phyloP scores from a whole-genome alignment of 73 alveolate genomes.

The Tetrahymena thermophila region DNA sequence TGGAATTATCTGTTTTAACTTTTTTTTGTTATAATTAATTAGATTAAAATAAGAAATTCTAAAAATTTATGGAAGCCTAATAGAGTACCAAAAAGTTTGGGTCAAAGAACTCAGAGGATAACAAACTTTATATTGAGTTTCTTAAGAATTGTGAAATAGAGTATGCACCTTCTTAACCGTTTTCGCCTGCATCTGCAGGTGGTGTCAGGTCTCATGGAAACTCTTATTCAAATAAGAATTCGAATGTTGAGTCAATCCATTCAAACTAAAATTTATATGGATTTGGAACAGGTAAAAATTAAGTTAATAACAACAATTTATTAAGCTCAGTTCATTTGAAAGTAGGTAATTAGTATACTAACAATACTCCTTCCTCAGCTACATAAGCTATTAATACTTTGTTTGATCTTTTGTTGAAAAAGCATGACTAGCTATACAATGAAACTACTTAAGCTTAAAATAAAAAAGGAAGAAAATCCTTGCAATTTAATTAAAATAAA shows the following conservation, averaged over 20 bases:
- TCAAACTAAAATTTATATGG: background rate
- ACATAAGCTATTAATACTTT: background rate
- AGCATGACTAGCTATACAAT: background rate
- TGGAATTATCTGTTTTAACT: background rate
- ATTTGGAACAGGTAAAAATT: background rate
- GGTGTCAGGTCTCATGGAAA: background rate
- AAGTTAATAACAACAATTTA: background rate
- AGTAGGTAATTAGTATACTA: background rate
- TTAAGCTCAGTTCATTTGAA: background rate
- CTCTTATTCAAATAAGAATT: background rate
- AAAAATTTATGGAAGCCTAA: background rate
- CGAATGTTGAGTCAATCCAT: background rate
- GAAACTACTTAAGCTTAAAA: background rate
- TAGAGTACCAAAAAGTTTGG: background rate
- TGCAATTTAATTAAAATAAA: background rate
- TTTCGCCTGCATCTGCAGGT: background rate
- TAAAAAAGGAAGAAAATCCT: background rate
- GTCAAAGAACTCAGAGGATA: background rate
- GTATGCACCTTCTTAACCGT: background rate
- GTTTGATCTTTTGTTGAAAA: background rate
- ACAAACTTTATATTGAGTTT: background rate
- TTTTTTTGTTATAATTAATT: background rate
- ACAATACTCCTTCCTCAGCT: background rate
- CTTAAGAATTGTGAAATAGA: background rate
- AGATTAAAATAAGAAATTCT: background rate